Evolutionary conservation across 805 yeast genomes (phyloP), one percentile per base, ranked within the genome.

Genomic region (Saccharomycodes ludwigii): DNA sequence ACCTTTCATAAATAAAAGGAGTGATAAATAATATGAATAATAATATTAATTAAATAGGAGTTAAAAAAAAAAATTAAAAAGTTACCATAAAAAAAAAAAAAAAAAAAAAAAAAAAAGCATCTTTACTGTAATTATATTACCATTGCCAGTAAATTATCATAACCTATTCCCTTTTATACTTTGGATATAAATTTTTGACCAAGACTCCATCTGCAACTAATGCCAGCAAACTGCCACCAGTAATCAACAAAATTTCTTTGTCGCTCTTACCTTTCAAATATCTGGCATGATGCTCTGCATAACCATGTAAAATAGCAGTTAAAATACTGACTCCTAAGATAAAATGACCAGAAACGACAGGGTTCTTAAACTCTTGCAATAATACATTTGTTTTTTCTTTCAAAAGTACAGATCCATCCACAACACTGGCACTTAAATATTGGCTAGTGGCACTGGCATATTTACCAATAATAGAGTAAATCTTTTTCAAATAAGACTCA

Each of bases 261-360:
- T 68, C 71, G 13, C 65, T 49, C 40, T 56, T 60, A 36, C 52
- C 56, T 38, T 52, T 47, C 34, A 61, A 46, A 45, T 46, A 73
- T 58, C 58, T 68, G 56, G 41, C 59, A 50, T 58, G 75, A 64
- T 54, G 69, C 69, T 43, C 63, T 44, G 56, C 47, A 35, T 66
- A 68, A 16, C 67, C 71, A 32, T 58, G 54, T 40, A 69, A 59
- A 17, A 71, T 63, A 3, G 70, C 71, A 17, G 65, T 56, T 21
- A 65, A 47, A 11, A 68, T 68, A 24, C 68, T 63, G 6, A 64
- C 47, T 19, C 71, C 64, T 26, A 71, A 59, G 12, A 69, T 58
- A 3, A 66, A 52, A 50, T 74, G 79, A 20, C 69, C 51, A 13
- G 68, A 54, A 28, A 75, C 77, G 4, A 68, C 77, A 0, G 82